Conservation (phyloP, 129 eudicot species). For the Oenanthe sinensis region DNA sequence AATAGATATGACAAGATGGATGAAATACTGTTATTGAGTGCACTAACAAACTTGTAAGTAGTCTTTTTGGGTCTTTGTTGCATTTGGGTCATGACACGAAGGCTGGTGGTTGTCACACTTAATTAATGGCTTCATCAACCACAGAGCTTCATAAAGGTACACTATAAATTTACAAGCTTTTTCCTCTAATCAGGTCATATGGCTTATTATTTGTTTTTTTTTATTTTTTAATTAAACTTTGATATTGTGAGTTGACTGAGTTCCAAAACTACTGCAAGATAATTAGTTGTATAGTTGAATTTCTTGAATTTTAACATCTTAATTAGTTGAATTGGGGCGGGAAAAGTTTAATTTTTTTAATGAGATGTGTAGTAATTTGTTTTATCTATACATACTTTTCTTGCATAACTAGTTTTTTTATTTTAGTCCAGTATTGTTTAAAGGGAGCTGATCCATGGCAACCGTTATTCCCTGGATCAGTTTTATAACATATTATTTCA, state of each 20-base stretch:
- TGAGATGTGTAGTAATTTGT: not conserved
- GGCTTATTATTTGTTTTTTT: not conserved
- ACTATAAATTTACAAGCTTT: constrained; percentile 18
- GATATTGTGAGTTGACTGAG: not conserved
- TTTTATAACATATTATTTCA: too few species aligned
- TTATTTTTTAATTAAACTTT: not conserved
- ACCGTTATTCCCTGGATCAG: too few species aligned
- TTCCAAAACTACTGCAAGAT: not conserved
- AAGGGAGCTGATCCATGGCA: too few species aligned
- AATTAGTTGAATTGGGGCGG: not conserved
- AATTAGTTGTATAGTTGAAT: not conserved
- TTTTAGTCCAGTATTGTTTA: not conserved
- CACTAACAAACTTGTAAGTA: too few species aligned
- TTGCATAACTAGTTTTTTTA: not conserved
- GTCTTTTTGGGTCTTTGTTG: too few species aligned
- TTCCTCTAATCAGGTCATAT: constrained; percentile 23
- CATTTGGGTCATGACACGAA: too few species aligned
- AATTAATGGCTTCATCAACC: constrained; percentile 28
- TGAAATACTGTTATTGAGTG: too few species aligned
- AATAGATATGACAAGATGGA: too few species aligned
- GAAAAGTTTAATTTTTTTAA: not conserved
- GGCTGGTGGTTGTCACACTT: too few species aligned
- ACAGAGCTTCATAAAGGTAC: constrained; percentile 67
- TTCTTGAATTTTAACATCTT: not conserved
- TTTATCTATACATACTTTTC: not conserved